A percentile compares a stretch with the other conserved stretches of the same genome.
Evolutionary conservation across 371 early-diverging fungal genomes (phyloP).

Genomic region (Saksenaea oblongispora): DNA sequence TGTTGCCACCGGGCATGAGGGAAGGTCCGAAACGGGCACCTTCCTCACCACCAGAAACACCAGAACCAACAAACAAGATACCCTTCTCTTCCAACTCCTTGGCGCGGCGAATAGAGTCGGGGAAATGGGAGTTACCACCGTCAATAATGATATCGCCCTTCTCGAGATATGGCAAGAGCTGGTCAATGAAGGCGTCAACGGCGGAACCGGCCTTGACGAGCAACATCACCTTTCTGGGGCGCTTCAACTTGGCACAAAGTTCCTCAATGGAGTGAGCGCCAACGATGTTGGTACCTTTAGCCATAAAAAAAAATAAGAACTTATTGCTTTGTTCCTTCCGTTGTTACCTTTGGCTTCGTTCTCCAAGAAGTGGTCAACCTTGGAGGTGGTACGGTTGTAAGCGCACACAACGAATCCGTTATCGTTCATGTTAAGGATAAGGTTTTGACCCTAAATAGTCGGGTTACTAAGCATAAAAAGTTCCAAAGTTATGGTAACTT

Average conservation of each 20-base stretch:
- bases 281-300: conserved; percentile 83
- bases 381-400: conserved; percentile 96
- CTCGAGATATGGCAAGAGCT: conserved; percentile 83
- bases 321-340: background rate
- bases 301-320: background rate
- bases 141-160: conserved; percentile 98
- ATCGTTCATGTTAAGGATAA: conserved; percentile 98
- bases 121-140: conserved; percentile 99
- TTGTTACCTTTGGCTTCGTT: conserved; percentile 92
- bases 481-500: conserved; percentile 17
- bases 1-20: conserved; percentile 98
- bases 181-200: conserved; percentile 95
- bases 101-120: conserved; percentile 93
- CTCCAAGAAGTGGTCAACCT: conserved; percentile 92
- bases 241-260: conserved; percentile 89
- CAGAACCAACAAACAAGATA: conserved; percentile 95
- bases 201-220: conserved; percentile 97
- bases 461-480: background rate
- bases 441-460: conserved; percentile 90
- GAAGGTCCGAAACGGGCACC: conserved; percentile 99
- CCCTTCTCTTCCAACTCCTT: conserved; percentile 87
- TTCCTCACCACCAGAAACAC: conserved; percentile 99
- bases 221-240: conserved; percentile 95
- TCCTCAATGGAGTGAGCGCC: conserved; percentile 95
- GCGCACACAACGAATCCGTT: conserved; percentile 93